Evolutionary conservation across 495 filamentous ascomycete genomes (phyloP).

Genomic region (Tuber indicum): DNA sequence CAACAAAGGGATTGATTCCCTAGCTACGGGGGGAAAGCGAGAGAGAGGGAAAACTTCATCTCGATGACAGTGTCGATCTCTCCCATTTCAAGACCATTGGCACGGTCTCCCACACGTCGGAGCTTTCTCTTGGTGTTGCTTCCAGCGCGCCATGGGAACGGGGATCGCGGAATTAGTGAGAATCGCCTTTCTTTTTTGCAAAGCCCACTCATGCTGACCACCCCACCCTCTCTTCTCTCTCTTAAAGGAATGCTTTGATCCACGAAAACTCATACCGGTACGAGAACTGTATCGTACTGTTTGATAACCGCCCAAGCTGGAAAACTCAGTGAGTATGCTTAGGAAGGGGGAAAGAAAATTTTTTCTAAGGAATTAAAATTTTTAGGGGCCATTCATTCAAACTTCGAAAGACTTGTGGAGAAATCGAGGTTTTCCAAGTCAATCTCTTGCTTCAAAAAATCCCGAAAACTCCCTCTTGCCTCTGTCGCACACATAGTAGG

Average conservation of each 20-base stretch:
- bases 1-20: background rate
- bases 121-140: conserved; percentile 37
- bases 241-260: conserved; percentile 18
- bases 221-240: conserved; percentile 18
- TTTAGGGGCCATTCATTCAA: background rate
- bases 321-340: background rate
- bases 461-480: background rate
- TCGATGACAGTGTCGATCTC: conserved; percentile 36
- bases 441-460: background rate
- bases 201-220: conserved; percentile 28
- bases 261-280: background rate
- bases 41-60: conserved; percentile 21
- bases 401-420: background rate
- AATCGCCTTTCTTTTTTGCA: conserved; percentile 26
- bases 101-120: conserved; percentile 34
- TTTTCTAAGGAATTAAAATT: background rate
- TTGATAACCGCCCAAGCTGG: background rate
- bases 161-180: conserved; percentile 34
- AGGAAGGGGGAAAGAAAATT: background rate
- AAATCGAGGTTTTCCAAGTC: background rate
- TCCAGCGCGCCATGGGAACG: conserved; percentile 26
- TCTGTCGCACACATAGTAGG: background rate
- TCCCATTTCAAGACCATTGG: conserved; percentile 9
- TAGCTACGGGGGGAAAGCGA: conserved; percentile 11
- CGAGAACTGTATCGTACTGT: background rate